These are phyloP conservation scores for Teunomyces stri DNA, from an alignment of 805 yeast genomes.

Conservation along the genomic window DNA sequence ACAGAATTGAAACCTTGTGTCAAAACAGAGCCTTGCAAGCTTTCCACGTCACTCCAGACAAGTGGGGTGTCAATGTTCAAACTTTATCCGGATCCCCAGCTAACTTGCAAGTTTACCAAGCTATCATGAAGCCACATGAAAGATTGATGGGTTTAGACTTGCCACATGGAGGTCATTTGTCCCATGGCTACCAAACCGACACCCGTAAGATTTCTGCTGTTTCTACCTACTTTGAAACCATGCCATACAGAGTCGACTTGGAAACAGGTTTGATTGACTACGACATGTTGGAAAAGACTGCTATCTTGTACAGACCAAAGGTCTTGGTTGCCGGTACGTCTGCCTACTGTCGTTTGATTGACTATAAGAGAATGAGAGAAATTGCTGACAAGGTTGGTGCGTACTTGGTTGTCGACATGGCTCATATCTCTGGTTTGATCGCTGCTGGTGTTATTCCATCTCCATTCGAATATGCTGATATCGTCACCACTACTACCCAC, in stretches of 20 bases:
- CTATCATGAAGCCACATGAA: conserved; percentile 84
- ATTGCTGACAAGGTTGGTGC: conserved; percentile 94
- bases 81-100: conserved; percentile 96
- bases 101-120: conserved; percentile 87
- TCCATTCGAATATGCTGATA: conserved; percentile 91
- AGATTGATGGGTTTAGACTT: conserved; percentile 96
- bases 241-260: conserved; percentile 92
- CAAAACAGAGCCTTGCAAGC: conserved; percentile 89
- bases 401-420: conserved; percentile 91
- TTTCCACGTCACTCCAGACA: conserved; percentile 66
- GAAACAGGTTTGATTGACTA: conserved; percentile 90
- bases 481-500: conserved; percentile 97
- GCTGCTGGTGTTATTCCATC: conserved; percentile 93
- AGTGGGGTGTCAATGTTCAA: conserved; percentile 98
- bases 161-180: conserved; percentile 98
- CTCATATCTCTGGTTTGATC: conserved; percentile 93
- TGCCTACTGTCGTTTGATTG: conserved; percentile 88
- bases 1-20: conserved; percentile 84
- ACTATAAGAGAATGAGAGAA: conserved; percentile 84
- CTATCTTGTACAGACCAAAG: conserved; percentile 89
- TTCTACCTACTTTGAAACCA: conserved; percentile 93
- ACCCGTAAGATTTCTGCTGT: conserved; percentile 86
- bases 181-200: conserved; percentile 95
- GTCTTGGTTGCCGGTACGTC: conserved; percentile 95
- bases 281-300: conserved; percentile 79